A percentile compares a stretch with the other conserved stretches of the same genome.
These are phyloP conservation scores for Sporothrix globosa DNA, from an alignment of 2,329 filamentous ascomycete species.

Conservation along the genomic window DNA sequence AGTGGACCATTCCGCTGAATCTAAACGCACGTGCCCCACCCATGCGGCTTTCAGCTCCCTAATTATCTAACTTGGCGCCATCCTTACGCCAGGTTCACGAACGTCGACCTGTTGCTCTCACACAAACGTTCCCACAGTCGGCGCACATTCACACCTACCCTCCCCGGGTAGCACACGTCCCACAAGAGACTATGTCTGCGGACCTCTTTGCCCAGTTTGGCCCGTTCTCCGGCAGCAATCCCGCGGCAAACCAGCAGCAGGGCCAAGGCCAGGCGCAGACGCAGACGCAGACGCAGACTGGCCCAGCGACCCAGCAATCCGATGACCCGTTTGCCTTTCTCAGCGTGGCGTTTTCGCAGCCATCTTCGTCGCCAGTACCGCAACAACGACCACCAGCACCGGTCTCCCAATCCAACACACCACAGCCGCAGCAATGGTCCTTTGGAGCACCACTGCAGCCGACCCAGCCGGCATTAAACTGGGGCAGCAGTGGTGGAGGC, in stretches of 20 bases:
- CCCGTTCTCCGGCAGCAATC: conserved; percentile 48
- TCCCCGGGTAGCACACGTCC: neutral
- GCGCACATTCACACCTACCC: neutral
- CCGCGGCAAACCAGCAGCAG: conserved; percentile 37
- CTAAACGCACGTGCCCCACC: conserved; percentile 29
- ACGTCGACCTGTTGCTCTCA: neutral
- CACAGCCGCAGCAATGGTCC: conserved; percentile 20
- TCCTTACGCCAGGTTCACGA: neutral
- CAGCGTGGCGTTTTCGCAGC: conserved; percentile 36
- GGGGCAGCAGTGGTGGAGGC: conserved; percentile 10
- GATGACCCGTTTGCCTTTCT: conserved; percentile 44
- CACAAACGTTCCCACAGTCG: neutral
- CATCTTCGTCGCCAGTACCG: conserved; percentile 3
- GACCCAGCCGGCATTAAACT: conserved; percentile 31
- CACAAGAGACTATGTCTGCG: conserved; percentile 58
- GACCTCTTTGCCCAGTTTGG: conserved; percentile 68
- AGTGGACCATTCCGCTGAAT: conserved; percentile 6
- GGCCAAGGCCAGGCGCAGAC: conserved; percentile 34
- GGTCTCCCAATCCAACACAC: neutral
- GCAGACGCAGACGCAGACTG: conserved; percentile 14
- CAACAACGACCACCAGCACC: neutral
- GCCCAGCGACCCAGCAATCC: conserved; percentile 19
- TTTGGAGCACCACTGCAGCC: conserved; percentile 23
- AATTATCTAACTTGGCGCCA: conserved; percentile 4
- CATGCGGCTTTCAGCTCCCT: conserved; percentile 13